These are phyloP conservation scores for Nigrospora oryzae DNA, from an alignment of 2,329 filamentous ascomycete species.

Conservation along the genomic window DNA sequence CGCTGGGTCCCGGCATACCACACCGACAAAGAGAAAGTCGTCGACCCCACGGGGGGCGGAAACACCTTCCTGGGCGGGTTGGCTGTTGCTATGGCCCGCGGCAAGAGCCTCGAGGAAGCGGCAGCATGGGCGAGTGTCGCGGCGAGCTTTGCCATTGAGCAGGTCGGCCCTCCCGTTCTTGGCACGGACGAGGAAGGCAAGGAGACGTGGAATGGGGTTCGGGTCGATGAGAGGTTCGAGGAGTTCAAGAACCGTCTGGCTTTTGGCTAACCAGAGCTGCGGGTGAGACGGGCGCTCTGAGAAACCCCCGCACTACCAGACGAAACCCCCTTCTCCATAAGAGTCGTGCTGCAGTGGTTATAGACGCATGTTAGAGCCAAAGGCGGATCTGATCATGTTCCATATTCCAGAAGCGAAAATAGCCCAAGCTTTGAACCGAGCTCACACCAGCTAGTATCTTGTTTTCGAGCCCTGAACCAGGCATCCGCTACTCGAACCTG, in stretches of 20 bases:
- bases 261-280: not conserved
- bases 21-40: constrained; percentile 41
- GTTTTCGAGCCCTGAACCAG: too few species aligned
- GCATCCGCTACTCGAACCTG: too few species aligned
- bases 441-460: too few species aligned
- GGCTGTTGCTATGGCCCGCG: constrained; percentile 50
- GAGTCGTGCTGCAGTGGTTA: too few species aligned
- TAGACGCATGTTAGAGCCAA: too few species aligned
- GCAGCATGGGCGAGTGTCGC: constrained; percentile 72
- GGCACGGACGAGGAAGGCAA: constrained; percentile 28
- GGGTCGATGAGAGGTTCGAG: constrained; percentile 41
- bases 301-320: too few species aligned
- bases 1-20: constrained; percentile 78
- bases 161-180: constrained; percentile 71
- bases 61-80: constrained; percentile 75
- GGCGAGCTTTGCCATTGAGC: constrained; percentile 90
- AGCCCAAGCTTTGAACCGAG: too few species aligned
- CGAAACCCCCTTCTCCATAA: too few species aligned
- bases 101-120: constrained; percentile 57
- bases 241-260: constrained; percentile 30
- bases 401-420: too few species aligned
- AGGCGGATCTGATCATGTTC: too few species aligned
- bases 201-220: constrained; percentile 55
- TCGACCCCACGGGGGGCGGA: constrained; percentile 92
- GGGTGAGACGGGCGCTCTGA: not conserved